A percentile compares a stretch with the other conserved stretches of the same genome.
Conservation (phyloP, 768 basidiomycete genomes). For the Rhodosporidiobolus odoratus region DNA sequence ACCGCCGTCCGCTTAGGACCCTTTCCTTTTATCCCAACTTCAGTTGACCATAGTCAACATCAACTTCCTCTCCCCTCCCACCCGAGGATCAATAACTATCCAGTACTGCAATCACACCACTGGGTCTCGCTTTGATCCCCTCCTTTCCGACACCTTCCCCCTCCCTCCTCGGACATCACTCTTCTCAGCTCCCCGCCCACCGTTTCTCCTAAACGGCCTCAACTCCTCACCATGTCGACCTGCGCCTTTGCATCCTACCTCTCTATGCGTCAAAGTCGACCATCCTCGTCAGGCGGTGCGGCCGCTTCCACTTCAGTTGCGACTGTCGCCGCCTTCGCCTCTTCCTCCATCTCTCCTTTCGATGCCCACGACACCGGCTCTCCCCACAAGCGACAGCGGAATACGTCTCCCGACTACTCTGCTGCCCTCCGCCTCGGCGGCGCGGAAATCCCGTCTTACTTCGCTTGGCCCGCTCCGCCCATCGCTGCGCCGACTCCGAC, state of each 20-base stretch:
- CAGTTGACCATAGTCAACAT: background rate
- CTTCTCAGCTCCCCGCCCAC: background rate
- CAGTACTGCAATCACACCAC: background rate
- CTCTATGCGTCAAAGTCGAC: background rate
- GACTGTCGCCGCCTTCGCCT: background rate
- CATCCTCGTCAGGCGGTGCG: too few species aligned
- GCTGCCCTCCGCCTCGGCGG: background rate
- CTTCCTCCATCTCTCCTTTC: background rate
- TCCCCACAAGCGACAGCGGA: slow-evolving; percentile 33
- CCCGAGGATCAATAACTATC: background rate
- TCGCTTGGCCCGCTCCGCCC: background rate
- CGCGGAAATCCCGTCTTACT: slow-evolving; percentile 2
- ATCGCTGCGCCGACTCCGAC: background rate
- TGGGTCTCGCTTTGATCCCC: too few species aligned
- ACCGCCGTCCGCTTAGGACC: too few species aligned
- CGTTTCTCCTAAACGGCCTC: background rate
- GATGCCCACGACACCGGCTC: slow-evolving; percentile 7
- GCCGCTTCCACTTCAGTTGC: background rate
- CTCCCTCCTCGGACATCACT: background rate
- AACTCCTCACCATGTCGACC: slow-evolving; percentile 10
- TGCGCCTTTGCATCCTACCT: slow-evolving; percentile 26
- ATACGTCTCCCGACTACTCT: slow-evolving; percentile 29
- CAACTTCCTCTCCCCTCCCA: background rate
- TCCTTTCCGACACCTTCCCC: background rate
- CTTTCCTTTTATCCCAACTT: too few species aligned